These are phyloP conservation scores for Ochetophila trinervis DNA, from an alignment of 306 rosid genomes.

Conservation along the genomic window DNA sequence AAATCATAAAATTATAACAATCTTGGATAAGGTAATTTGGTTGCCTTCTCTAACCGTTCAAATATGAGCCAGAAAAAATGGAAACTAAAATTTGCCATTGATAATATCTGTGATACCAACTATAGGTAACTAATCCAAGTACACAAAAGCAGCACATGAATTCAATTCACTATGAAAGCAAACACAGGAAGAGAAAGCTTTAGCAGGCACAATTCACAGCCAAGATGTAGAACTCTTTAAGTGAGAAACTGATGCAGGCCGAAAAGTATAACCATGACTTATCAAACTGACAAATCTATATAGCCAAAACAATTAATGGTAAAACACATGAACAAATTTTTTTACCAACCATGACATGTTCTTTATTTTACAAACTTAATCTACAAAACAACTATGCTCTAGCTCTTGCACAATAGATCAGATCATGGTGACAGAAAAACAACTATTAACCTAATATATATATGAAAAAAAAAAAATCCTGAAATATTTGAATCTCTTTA, in stretches of 20 bases:
- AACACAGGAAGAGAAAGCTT: not conserved
- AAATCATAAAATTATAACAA: no score
- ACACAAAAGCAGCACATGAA: not conserved
- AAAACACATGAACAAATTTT: not conserved
- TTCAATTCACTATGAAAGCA: not conserved
- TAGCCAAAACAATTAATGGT: not conserved
- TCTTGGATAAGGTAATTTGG: no score
- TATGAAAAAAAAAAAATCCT: not conserved
- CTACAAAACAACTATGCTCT: not conserved
- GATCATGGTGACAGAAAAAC: constrained; percentile 3
- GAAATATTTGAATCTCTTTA: not conserved
- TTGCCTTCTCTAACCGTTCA: no score
- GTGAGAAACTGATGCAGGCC: not conserved
- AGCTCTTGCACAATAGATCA: not conserved
- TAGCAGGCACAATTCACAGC: not conserved
- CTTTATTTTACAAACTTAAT: not conserved
- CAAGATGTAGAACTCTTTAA: not conserved
- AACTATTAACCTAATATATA: not conserved
- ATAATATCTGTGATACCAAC: not conserved
- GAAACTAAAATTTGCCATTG: no score
- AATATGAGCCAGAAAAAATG: no score
- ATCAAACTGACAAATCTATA: not conserved
- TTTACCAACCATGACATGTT: not conserved
- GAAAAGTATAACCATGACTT: not conserved
- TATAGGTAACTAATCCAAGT: not conserved